phyloP scores from a whole-genome alignment of 1,284 basidiomycete genomes.

The Ceratobasidium sp. region DNA sequence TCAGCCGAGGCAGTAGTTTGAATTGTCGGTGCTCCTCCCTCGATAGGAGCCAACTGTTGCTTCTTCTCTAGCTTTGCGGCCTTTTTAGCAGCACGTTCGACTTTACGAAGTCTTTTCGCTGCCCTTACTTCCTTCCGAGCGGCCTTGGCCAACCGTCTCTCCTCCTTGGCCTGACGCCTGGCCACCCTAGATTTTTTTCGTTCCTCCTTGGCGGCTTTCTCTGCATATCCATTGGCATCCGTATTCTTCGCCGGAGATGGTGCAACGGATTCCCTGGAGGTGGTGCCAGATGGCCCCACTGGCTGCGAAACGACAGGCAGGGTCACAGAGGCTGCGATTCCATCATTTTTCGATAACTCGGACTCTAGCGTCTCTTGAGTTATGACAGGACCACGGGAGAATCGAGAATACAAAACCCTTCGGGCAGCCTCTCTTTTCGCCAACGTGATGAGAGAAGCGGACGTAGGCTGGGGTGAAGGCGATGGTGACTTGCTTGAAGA shows the following conservation, averaged over 20 bases:
- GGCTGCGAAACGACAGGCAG: background rate
- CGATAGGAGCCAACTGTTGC: background rate
- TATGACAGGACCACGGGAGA: constrained; percentile 76
- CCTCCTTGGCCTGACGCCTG: constrained; percentile 19
- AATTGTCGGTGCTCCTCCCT: background rate
- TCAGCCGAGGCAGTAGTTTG: background rate
- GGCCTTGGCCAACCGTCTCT: constrained; percentile 30
- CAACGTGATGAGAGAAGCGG: constrained; percentile 57
- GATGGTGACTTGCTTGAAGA: constrained; percentile 47
- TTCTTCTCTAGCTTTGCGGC: constrained; percentile 27
- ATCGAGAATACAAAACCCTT: constrained; percentile 75
- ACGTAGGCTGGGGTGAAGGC: constrained; percentile 42
- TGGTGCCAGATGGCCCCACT: background rate
- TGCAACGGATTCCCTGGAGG: too few relatives aligned
- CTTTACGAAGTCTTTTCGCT: constrained; percentile 39
- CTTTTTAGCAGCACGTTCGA: constrained; percentile 30
- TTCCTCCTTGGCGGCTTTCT: constrained; percentile 22
- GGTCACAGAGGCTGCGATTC: background rate
- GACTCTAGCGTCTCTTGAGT: constrained; percentile 53
- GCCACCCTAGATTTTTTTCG: constrained; percentile 9
- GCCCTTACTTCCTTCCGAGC: constrained; percentile 6
- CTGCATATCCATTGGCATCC: constrained; percentile 11
- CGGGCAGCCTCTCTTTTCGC: constrained; percentile 81
- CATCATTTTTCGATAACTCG: too few relatives aligned
- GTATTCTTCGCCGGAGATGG: background rate